Base-by-base conservation (phyloP, 164 flowering plant species). In the Nelumbo lutea region DNA sequence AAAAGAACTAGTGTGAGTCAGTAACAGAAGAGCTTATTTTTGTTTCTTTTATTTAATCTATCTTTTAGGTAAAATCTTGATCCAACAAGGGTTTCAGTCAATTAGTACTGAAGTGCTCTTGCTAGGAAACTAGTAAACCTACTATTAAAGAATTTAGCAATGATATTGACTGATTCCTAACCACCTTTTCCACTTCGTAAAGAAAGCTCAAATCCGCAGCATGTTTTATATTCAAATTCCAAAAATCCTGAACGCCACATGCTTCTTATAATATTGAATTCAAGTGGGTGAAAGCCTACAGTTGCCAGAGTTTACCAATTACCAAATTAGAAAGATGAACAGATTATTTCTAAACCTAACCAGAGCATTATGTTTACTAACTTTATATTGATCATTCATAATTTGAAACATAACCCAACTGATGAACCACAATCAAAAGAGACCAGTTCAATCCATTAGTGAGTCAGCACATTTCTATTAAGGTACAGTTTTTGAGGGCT, bases 131-230 rank as follows among this genome's bases (percentile, higher is more conserved):
- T 27, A 27, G 27, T 27, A 27, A 38, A 39, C 4, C 10, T 38
- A 38, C 42, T 27, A 59, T 27, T 39, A 39, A 59, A 7, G 7
- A 39, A 0, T 38, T 9, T 52, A 5, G 38, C 60, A 38, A 44
- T 73, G 74, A 77, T 64, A 77, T 67, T 67, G 80, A 70, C 80
- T 43, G 2, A 2, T 70, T 64, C 80, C 77, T 70, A n/a, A 27
- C 27, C 27, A 27, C 51, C 39, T 75, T 48, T 46, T 65, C 72
- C 44, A 52, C 52, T 3, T 15, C 59, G 53, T 44, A 53, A 40
- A 6, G 10, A 41, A 51, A 67, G 6, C 8, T 11, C 52, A 27
- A 61, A 64, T n/a, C 57, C 3, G 39, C 64, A 45, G 38, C 15
- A 6, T 14, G 10, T 39, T 11, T 42, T 0, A 45, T 5, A 14